A percentile compares a stretch with the other conserved stretches of the same genome.
These are phyloP conservation scores for Anthracocystis panici-leucophaei DNA, from an alignment of 1,284 basidiomycete genomes.

Conservation along the genomic window DNA sequence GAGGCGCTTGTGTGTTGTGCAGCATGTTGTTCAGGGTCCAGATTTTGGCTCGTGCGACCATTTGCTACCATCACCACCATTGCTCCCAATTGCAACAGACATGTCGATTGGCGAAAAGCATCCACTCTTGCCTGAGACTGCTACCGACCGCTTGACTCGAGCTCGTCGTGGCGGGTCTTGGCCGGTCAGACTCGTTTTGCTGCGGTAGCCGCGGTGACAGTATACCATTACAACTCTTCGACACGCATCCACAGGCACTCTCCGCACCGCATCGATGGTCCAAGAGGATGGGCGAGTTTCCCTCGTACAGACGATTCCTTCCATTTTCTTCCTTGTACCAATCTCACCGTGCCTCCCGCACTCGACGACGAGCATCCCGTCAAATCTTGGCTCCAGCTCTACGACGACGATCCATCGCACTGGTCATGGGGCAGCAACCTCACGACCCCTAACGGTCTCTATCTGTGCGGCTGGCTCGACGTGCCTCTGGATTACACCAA, in stretches of 20 bases:
- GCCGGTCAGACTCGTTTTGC: conserved; percentile 1
- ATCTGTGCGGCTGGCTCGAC: conserved; percentile 48
- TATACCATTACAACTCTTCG: conserved; percentile 1
- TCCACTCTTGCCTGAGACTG: not conserved
- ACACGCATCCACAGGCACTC: conserved; percentile 11
- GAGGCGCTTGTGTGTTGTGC: too few relatives aligned
- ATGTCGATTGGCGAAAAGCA: not conserved
- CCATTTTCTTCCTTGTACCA: conserved; percentile 44
- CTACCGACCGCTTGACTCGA: not conserved
- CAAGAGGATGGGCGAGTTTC: conserved; percentile 20
- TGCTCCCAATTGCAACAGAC: not conserved
- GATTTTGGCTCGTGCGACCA: too few relatives aligned
- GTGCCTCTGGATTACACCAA: conserved; percentile 55
- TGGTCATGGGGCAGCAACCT: conserved; percentile 18
- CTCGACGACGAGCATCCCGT: conserved; percentile 17
- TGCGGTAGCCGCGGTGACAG: not conserved
- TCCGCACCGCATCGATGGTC: not conserved
- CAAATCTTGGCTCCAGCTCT: conserved; percentile 14
- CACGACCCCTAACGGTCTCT: conserved; percentile 3
- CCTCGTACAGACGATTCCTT: conserved; percentile 21
- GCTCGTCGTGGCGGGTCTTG: conserved; percentile 4
- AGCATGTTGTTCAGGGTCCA: too few relatives aligned
- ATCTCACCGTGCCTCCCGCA: conserved; percentile 19
- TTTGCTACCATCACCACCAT: too few relatives aligned
- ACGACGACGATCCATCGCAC: conserved; percentile 18